A percentile compares a stretch with the other conserved stretches of the same genome.
Evolutionary conservation across 2,329 filamentous ascomycete species (phyloP).

Genomic region (Arthrobotrys megalospora): DNA sequence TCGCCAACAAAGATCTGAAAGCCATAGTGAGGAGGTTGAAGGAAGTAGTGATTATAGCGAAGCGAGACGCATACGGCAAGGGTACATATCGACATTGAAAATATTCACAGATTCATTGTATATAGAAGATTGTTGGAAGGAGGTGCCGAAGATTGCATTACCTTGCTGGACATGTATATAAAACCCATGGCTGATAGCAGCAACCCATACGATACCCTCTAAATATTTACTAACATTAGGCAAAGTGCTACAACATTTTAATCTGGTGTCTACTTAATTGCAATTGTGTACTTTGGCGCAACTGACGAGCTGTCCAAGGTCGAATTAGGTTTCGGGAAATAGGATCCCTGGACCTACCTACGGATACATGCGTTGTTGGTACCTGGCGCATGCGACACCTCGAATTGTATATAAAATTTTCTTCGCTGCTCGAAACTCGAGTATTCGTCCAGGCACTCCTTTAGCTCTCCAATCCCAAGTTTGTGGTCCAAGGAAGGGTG

Average conservation of each 20-base stretch:
- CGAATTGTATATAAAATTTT: conserved; percentile 25
- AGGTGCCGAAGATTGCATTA: neutral
- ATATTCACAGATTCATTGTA: conserved; percentile 5
- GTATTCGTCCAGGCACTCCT: neutral
- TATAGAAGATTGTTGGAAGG: neutral
- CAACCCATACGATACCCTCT: conserved; percentile 3
- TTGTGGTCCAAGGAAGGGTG: neutral
- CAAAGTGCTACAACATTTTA: neutral
- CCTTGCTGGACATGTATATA: no score
- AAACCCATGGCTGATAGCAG: neutral
- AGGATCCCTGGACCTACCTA: neutral
- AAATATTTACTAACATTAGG: neutral
- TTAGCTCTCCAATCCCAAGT: neutral
- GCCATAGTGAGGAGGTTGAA: conserved; percentile 16
- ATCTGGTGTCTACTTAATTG: no score
- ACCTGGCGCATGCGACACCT: neutral
- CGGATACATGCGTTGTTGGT: conserved; percentile 11
- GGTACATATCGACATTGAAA: conserved; percentile 11
- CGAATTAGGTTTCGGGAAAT: neutral
- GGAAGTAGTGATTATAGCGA: conserved; percentile 4
- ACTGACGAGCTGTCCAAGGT: no score
- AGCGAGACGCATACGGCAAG: conserved; percentile 8
- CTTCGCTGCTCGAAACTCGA: conserved; percentile 6
- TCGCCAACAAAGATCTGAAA: conserved; percentile 24
- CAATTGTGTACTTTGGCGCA: no score